Percentiles rank a stretch among this genome's conserved stretches.
phyloP scores from a whole-genome alignment of 108 stramenopile genomes.

The Cylindrotheca fusiformis region DNA sequence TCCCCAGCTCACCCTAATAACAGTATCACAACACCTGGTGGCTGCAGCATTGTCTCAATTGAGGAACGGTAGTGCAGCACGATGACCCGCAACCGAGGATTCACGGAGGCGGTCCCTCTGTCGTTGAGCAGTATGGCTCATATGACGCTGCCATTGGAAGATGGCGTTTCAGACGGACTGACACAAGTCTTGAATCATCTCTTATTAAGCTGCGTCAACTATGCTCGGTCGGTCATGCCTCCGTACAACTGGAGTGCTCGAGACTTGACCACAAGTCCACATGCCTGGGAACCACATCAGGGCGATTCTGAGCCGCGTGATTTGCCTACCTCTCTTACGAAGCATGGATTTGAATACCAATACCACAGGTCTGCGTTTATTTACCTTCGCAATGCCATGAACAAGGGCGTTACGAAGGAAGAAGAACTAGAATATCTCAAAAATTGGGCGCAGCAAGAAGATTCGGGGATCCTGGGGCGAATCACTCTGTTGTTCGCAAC shows the following conservation, averaged over 20 bases:
- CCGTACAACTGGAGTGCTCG: slow-evolving; percentile 32
- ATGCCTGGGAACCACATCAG: slow-evolving; percentile 33
- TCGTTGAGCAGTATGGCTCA: slow-evolving; percentile 48
- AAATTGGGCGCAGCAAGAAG: slow-evolving; percentile 13
- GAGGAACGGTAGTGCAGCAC: too few species aligned
- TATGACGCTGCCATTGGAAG: slow-evolving; percentile 41
- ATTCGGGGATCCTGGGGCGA: slow-evolving; percentile 17
- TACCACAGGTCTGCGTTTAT: slow-evolving; percentile 37
- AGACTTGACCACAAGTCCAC: slow-evolving; percentile 28
- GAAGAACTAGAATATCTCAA: slow-evolving; percentile 9
- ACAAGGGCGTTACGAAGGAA: slow-evolving; percentile 6
- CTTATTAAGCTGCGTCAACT: slow-evolving; percentile 40
- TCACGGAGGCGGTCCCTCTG: slow-evolving; percentile 61
- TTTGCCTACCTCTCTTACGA: slow-evolving; percentile 28
- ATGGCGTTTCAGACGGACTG: slow-evolving; percentile 55
- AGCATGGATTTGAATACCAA: slow-evolving; percentile 32
- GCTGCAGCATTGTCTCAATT: too few species aligned
- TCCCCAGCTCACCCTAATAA: too few species aligned
- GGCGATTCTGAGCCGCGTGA: slow-evolving; percentile 11
- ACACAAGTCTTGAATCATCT: slow-evolving; percentile 41
- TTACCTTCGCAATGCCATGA: slow-evolving; percentile 15
- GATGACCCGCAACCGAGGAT: slow-evolving; percentile 13
- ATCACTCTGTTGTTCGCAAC: slow-evolving; percentile 42
- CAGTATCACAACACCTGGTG: too few species aligned
- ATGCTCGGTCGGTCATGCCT: slow-evolving; percentile 30